Base-by-base conservation (phyloP, 768 basidiomycete species). In the Tylopilus subfusipes region DNA sequence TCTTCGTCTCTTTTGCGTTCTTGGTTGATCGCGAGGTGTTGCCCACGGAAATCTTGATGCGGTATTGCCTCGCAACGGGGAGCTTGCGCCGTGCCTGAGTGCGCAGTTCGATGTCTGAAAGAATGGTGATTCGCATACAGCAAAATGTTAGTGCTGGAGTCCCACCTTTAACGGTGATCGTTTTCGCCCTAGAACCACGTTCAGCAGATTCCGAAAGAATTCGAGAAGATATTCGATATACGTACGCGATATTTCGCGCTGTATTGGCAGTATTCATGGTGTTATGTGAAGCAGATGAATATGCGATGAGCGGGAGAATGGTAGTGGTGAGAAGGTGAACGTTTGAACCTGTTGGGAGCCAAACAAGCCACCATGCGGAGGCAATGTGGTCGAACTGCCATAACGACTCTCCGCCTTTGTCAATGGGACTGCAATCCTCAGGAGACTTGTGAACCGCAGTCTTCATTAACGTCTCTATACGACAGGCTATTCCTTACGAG, bases 71-170 rank as follows among this genome's bases (percentile, higher is more conserved):
- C 10, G 43, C 21, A 29, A 39, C 1, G 4, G 14, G 34, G 13
- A 19, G 3, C n/a, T 29, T 29, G 12, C 36, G 25, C 7, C 18
- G 25, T 14, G 25, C 24, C 24, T 18, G 21, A 33, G 50, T 52
- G 4, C 12, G 31, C 42, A 53, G 57, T 13, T 59, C 30, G 29
- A 54, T 50, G 18, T 58, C 56, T 59, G 29, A 16, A 48, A 30
- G 29, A 13, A 12, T 24, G 1, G 21, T 5, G 13, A 3, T 9
- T 19, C 0, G 30, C 14, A 34, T 14, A 4, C n/a, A 1, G 2
- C 3, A n/a, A n/a, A 40, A 21, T 2, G 25, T 36, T 14, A n/a
- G 5, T 6, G 2, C 2, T 5, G 5, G 11, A 22, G 0, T 0
- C n/a, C 3, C 22, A 58, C 56, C 44, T 27, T 25, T 40, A 43